Evolutionary conservation across 2,329 filamentous ascomycete species (phyloP).

Genomic region (Paecilomyces formosus): DNA sequence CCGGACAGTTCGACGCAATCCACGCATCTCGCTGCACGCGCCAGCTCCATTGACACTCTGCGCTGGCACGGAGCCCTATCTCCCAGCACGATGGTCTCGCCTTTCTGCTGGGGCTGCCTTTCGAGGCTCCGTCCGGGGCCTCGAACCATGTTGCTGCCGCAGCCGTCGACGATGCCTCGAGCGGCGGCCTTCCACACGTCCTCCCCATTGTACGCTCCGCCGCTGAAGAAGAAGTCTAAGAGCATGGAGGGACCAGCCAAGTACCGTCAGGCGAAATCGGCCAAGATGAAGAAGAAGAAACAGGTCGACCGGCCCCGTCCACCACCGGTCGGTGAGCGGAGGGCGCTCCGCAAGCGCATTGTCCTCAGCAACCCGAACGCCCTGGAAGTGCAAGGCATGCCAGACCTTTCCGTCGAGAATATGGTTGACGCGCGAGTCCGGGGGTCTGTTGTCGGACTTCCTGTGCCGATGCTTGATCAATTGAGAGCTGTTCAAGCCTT

Average conservation of each 20-base stretch:
- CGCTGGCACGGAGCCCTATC: conserved; percentile 25
- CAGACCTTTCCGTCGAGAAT: conserved; percentile 50
- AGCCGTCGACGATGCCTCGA: conserved; percentile 39
- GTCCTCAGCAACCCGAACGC: conserved; percentile 93
- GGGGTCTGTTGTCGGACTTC: conserved; percentile 63
- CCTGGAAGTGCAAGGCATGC: conserved; percentile 63
- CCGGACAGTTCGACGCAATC: conserved; percentile 13
- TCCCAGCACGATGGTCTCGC: conserved; percentile 45
- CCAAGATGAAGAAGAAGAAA: conserved; percentile 40
- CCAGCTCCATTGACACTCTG: conserved; percentile 16
- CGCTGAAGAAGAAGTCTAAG: conserved; percentile 44
- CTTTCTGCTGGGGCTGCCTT: conserved; percentile 54
- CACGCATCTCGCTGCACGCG: conserved; percentile 6
- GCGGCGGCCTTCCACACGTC: conserved; percentile 42
- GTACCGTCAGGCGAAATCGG: conserved; percentile 31
- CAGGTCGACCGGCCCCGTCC: conserved; percentile 44
- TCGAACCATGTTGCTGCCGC: conserved; percentile 24
- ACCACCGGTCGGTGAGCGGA: conserved; percentile 71
- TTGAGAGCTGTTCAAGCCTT: conserved; percentile 82
- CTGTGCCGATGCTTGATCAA: conserved; percentile 65
- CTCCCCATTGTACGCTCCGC: conserved; percentile 27
- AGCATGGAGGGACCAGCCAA: conserved; percentile 18
- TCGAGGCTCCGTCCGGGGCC: conserved; percentile 39
- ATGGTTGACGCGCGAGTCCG: conserved; percentile 49
- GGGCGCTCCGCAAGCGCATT: conserved; percentile 79